These are phyloP conservation scores for Pythium rishiriense DNA, from an alignment of 352 stramenopile species.

Conservation along the genomic window DNA sequence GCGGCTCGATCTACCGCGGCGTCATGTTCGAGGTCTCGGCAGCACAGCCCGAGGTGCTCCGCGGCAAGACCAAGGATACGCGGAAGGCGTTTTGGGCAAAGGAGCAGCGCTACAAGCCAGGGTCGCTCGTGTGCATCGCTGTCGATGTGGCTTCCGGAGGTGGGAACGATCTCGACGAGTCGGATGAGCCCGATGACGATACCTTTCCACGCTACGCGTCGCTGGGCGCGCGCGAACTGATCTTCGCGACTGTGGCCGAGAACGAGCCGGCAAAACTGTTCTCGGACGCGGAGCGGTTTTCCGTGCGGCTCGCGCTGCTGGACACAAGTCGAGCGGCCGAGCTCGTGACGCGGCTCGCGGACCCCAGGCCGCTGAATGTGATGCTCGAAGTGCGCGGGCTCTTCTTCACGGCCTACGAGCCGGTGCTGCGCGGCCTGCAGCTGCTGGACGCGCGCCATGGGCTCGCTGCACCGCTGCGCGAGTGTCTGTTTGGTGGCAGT, in stretches of 20 bases:
- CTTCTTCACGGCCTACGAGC: conserved; percentile 52
- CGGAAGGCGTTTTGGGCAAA: conserved; percentile 25
- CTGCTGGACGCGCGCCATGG: conserved; percentile 15
- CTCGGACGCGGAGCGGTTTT: conserved; percentile 34
- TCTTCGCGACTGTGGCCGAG: conserved; percentile 27
- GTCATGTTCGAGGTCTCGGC: conserved; percentile 27
- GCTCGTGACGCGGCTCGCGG: conserved; percentile 7
- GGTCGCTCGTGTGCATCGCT: conserved; percentile 31
- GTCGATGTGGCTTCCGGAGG: background rate
- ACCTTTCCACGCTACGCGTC: conserved; percentile 32
- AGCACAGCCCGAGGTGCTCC: conserved; percentile 6
- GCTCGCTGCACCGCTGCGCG: conserved; percentile 33
- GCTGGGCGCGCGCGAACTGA: conserved; percentile 28
- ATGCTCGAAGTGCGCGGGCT: conserved; percentile 56
- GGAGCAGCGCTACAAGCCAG: conserved; percentile 23
- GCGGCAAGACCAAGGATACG: conserved; percentile 3
- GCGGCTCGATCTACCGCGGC: conserved; percentile 27
- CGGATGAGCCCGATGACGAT: conserved; percentile 22
- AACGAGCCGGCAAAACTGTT: conserved; percentile 23
- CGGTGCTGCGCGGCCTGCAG: conserved; percentile 49
- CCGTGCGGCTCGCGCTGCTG: conserved; percentile 11
- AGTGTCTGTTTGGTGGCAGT: conserved; percentile 37
- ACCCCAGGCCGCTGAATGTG: conserved; percentile 19
- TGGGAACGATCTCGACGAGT: background rate
- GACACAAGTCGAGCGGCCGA: conserved; percentile 9